Percentiles rank a stretch among this genome's conserved stretches.
Conservation (phyloP, 2,329 filamentous ascomycete genomes). For the Paecilomyces fulvus region DNA sequence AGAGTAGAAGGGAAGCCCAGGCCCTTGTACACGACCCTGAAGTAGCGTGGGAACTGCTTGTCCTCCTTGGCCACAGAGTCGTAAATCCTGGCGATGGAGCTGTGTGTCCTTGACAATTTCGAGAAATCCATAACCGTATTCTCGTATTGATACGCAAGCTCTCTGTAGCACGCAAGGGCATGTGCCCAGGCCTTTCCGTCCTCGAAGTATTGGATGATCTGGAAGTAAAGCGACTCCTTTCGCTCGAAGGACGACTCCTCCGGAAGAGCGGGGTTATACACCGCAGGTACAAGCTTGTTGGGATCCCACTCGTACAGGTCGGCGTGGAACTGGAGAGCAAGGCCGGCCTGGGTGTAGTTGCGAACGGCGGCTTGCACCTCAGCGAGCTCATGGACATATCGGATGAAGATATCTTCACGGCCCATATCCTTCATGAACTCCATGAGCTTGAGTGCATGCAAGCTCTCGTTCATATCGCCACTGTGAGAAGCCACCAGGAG, state of each 20-base stretch:
- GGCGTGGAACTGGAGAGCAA: conserved; percentile 82
- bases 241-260: conserved; percentile 83
- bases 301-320: conserved; percentile 91
- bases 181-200: conserved; percentile 91
- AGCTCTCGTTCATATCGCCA: conserved; percentile 65
- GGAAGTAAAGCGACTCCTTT: conserved; percentile 84
- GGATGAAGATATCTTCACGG: conserved; percentile 92
- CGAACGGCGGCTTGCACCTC: conserved; percentile 64
- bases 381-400: conserved; percentile 88
- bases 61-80: conserved; percentile 80
- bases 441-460: conserved; percentile 86
- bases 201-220: conserved; percentile 91
- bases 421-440: conserved; percentile 95
- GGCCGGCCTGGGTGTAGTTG: conserved; percentile 78
- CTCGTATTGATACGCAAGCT: conserved; percentile 88
- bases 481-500: conserved; percentile 84
- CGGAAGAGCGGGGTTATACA: conserved; percentile 68
- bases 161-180: conserved; percentile 78
- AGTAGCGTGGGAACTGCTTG: conserved; percentile 72
- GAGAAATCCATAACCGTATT: conserved; percentile 81
- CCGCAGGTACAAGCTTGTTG: conserved; percentile 53
- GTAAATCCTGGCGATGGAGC: conserved; percentile 86
- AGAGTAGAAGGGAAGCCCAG: conserved; percentile 75
- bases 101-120: conserved; percentile 80
- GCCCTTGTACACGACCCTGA: conserved; percentile 81